Percentiles rank a stretch among this genome's conserved stretches.
Evolutionary conservation across 163 green algal species (phyloP).

Genomic region (Coccomyxa subellipsoidea): DNA sequence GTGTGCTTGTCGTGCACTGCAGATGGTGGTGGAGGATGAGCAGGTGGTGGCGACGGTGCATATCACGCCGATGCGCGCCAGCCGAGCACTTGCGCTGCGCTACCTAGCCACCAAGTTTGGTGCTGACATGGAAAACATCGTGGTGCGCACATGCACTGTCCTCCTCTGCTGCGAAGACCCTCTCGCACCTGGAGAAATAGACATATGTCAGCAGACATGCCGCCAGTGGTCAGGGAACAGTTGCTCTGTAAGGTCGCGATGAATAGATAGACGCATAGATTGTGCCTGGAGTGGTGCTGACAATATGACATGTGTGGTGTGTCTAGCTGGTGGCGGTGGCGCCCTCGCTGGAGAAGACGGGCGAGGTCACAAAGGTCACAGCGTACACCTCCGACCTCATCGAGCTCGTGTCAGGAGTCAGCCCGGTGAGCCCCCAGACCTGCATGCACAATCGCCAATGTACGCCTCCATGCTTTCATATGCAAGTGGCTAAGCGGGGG

Average conservation of each 20-base stretch:
- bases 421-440: conserved; percentile 8
- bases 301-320: not conserved
- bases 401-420: conserved; percentile 60
- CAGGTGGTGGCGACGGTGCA: conserved; percentile 62
- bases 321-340: conserved; percentile 25
- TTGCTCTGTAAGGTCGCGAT: no score
- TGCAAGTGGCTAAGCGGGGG: no score
- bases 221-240: no score
- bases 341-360: conserved; percentile 9
- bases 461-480: not conserved
- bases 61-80: conserved; percentile 84
- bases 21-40: conserved; percentile 38
- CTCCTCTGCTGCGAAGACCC: conserved; percentile 9
- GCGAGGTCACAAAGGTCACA: conserved; percentile 15
- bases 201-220: no score
- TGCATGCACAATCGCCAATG: not conserved
- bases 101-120: conserved; percentile 63
- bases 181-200: no score
- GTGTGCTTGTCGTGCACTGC: not conserved
- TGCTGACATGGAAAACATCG: conserved; percentile 54
- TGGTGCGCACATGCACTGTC: conserved; percentile 38
- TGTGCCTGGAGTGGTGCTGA: not conserved
- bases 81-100: conserved; percentile 78
- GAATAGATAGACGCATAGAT: not conserved
- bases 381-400: conserved; percentile 48